These are phyloP conservation scores for Alternaria metachromatica DNA, from an alignment of 2,329 filamentous ascomycete species.

Conservation along the genomic window DNA sequence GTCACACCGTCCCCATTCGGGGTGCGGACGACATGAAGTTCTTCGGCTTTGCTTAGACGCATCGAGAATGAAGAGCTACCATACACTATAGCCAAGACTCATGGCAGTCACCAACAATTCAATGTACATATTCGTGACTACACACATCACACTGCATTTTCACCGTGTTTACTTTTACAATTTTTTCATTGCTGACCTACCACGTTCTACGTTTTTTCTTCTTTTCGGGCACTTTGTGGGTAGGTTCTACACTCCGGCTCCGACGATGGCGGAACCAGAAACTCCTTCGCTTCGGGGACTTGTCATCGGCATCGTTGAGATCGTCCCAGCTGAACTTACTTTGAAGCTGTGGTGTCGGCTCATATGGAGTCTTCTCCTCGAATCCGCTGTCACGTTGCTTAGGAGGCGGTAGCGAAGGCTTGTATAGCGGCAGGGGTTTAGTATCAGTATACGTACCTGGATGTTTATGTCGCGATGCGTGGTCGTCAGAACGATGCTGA, in stretches of 20 bases:
- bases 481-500: not conserved
- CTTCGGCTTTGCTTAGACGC: constrained; percentile 36
- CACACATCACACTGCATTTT: not conserved
- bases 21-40: constrained; percentile 46
- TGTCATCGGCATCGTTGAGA: not conserved
- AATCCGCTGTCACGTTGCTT: not conserved
- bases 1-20: constrained; percentile 44
- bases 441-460: not conserved
- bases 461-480: not conserved
- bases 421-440: not conserved
- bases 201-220: not conserved
- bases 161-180: not conserved
- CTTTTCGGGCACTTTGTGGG: not conserved
- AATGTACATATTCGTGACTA: not conserved
- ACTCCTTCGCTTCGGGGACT: not conserved
- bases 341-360: not conserved
- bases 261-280: not conserved
- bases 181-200: not conserved
- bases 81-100: not conserved
- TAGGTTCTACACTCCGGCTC: not conserved
- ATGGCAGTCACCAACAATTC: not conserved
- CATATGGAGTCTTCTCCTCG: not conserved
- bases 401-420: not conserved
- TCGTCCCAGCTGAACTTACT: constrained; percentile 5
- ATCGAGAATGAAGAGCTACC: not conserved